Evolutionary conservation across 805 yeast species (phyloP).

Genomic region (Hanseniaspora mollemarum): DNA sequence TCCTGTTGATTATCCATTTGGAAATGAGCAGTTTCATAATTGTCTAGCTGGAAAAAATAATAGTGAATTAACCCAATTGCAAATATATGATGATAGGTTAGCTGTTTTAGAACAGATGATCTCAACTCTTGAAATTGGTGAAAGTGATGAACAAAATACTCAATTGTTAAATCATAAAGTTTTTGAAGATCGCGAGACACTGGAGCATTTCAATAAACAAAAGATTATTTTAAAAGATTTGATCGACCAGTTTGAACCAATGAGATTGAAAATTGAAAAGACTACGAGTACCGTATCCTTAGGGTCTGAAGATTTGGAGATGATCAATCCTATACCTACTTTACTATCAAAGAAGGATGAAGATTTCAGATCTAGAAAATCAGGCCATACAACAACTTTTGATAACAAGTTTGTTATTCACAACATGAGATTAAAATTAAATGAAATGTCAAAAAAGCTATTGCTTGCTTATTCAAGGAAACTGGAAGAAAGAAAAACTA

Average conservation of each 20-base stretch:
- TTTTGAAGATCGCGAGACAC: not conserved
- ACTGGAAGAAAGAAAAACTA: slow-evolving; percentile 35
- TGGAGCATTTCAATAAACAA: not conserved
- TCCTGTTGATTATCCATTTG: slow-evolving; percentile 46
- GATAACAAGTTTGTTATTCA: slow-evolving; percentile 51
- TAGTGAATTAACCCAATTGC: slow-evolving; percentile 46
- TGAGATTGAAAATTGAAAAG: not conserved
- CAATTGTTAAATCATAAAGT: not conserved
- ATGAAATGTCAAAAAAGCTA: slow-evolving; percentile 39
- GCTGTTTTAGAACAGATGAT: not conserved
- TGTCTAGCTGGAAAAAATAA: slow-evolving; percentile 43
- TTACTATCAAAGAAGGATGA: slow-evolving; percentile 2
- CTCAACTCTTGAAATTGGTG: not conserved
- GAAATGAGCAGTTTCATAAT: slow-evolving; percentile 42
- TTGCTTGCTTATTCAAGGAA: slow-evolving; percentile 38
- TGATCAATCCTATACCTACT: slow-evolving; percentile 10
- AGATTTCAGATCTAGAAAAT: not conserved
- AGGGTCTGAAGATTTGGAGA: slow-evolving; percentile 15
- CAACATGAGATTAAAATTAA: slow-evolving; percentile 45
- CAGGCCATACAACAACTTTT: slow-evolving; percentile 27
- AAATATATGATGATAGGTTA: slow-evolving; percentile 34
- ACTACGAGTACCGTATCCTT: not conserved
- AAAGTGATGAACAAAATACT: not conserved
- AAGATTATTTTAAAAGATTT: not conserved
- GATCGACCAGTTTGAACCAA: slow-evolving; percentile 5